phyloP scores from a whole-genome alignment of 768 basidiomycete genomes.

The Mycena crocata region DNA sequence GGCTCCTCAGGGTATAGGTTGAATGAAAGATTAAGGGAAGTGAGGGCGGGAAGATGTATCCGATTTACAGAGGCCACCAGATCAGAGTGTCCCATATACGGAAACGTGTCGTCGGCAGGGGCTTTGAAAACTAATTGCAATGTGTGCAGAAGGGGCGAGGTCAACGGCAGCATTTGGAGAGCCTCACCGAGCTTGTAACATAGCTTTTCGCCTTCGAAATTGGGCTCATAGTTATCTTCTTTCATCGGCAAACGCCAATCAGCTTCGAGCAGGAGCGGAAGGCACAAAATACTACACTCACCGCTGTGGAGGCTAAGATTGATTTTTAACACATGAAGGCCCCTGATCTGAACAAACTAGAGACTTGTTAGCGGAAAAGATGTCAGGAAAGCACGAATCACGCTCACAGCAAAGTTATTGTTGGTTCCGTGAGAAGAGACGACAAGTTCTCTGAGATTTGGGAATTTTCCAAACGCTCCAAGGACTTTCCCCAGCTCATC shows the following conservation, averaged over 20 bases:
- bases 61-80: background rate
- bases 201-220: background rate
- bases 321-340: slow-evolving; percentile 5
- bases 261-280: background rate
- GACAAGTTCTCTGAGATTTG: slow-evolving; percentile 18
- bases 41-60: background rate
- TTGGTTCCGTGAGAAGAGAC: background rate
- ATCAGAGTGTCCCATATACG: background rate
- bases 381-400: background rate
- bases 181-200: slow-evolving; percentile 11
- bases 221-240: background rate
- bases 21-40: background rate
- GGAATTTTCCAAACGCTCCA: background rate
- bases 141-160: slow-evolving; percentile 18
- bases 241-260: no score
- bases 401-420: slow-evolving; percentile 21
- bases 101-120: background rate
- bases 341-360: slow-evolving; percentile 15
- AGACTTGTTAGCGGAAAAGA: background rate
- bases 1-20: background rate
- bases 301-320: background rate
- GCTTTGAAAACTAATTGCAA: background rate
- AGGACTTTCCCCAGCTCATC: slow-evolving; percentile 8
- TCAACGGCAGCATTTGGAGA: background rate
- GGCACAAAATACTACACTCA: background rate